These are phyloP conservation scores for Salix udensis DNA, from an alignment of 345 rosid genomes.

Conservation along the genomic window DNA sequence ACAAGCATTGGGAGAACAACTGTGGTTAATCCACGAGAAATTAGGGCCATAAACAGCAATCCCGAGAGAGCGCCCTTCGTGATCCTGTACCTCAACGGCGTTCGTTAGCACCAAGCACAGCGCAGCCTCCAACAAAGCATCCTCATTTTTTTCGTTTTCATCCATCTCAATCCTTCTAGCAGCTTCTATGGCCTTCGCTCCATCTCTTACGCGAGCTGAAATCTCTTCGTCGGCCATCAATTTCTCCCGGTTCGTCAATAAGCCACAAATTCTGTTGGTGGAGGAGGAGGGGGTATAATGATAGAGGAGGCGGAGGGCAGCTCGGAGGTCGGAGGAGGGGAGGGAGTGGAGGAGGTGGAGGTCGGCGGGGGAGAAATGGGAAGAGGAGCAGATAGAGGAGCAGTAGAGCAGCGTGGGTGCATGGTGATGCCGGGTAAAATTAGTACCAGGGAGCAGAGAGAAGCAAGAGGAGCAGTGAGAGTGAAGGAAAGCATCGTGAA, in stretches of 20 bases:
- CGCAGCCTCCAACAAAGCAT: slow-evolving; percentile 35
- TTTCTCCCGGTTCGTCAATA: slow-evolving; percentile 54
- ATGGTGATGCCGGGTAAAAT: background rate
- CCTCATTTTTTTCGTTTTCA: slow-evolving; percentile 1
- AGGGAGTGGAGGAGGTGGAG: slow-evolving; percentile 16
- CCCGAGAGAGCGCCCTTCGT: slow-evolving; percentile 47
- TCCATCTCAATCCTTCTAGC: slow-evolving; percentile 20
- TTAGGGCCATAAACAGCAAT: slow-evolving; percentile 49
- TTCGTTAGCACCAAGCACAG: slow-evolving; percentile 65
- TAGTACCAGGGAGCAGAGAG: slow-evolving; percentile 29
- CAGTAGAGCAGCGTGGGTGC: slow-evolving; percentile 26
- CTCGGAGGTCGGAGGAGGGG: slow-evolving; percentile 44
- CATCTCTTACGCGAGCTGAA: slow-evolving; percentile 34
- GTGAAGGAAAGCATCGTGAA: slow-evolving; percentile 48
- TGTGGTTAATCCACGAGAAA: slow-evolving; percentile 91
- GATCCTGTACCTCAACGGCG: slow-evolving; percentile 79
- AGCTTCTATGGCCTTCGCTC: slow-evolving; percentile 38
- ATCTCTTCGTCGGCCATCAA: slow-evolving; percentile 32
- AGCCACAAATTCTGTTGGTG: slow-evolving; percentile 27
- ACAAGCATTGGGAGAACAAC: slow-evolving; percentile 79
- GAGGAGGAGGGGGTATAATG: slow-evolving; percentile 12
- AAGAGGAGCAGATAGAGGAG: slow-evolving; percentile 40
- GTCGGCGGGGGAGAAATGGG: slow-evolving; percentile 19
- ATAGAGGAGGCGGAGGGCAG: slow-evolving; percentile 62
- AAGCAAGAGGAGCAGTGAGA: slow-evolving; percentile 54